Evolutionary conservation across 805 yeast species (phyloP).

Genomic region (Debaryomyces castellii): DNA sequence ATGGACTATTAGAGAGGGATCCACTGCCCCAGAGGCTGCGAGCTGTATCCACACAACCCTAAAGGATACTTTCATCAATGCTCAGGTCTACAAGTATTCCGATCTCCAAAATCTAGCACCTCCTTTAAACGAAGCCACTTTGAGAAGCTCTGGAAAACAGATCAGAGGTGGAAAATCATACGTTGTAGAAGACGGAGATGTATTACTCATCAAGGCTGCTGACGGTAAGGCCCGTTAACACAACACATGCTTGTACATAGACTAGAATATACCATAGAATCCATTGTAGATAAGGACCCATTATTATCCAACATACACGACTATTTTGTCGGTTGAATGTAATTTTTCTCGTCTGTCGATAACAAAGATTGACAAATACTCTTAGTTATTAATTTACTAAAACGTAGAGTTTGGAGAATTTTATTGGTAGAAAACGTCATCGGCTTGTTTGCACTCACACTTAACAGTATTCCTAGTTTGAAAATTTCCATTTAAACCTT

Average conservation of each 20-base stretch:
- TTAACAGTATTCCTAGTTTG: background rate
- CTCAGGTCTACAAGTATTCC: slow-evolving; percentile 67
- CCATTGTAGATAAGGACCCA: background rate
- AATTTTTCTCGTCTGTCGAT: background rate
- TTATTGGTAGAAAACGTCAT: background rate
- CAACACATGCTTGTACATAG: background rate
- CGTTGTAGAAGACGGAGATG: slow-evolving; percentile 80
- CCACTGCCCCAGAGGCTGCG: slow-evolving; percentile 86
- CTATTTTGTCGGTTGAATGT: background rate
- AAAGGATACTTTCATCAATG: slow-evolving; percentile 76
- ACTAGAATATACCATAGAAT: background rate
- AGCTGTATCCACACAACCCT: slow-evolving; percentile 87
- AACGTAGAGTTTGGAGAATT: background rate
- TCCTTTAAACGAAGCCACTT: slow-evolving; percentile 49
- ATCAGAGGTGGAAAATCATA: slow-evolving; percentile 75
- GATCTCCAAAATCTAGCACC: slow-evolving; percentile 47
- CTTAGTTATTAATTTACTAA: background rate
- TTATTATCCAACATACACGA: background rate
- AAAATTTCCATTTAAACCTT: background rate
- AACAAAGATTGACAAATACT: background rate
- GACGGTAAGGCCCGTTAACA: slow-evolving; percentile 47
- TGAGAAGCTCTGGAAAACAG: slow-evolving; percentile 59
- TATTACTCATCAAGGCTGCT: slow-evolving; percentile 69
- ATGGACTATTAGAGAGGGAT: slow-evolving; percentile 79
- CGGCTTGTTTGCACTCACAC: background rate